Evolutionary conservation across 805 yeast species (phyloP).

Genomic region (Lipomyces yamadae): DNA sequence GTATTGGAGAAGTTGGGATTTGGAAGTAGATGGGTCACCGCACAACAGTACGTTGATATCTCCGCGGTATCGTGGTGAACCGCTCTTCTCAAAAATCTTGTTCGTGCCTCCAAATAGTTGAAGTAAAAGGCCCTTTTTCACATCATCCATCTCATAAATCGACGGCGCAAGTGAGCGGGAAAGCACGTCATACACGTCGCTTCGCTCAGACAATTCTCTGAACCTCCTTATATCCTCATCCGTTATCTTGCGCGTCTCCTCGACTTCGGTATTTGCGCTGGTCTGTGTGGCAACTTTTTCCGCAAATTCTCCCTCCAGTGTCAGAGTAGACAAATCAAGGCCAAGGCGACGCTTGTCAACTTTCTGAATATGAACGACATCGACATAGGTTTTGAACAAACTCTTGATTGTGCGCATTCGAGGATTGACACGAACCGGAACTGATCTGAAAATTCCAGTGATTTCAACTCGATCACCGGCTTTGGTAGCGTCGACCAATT

Average conservation of each 20-base stretch:
- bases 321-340: constrained; percentile 69
- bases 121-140: constrained; percentile 88
- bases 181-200: constrained; percentile 81
- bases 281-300: constrained; percentile 48
- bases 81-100: constrained; percentile 85
- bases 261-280: constrained; percentile 58
- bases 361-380: constrained; percentile 90
- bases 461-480: constrained; percentile 98
- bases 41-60: constrained; percentile 89
- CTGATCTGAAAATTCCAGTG: constrained; percentile 91
- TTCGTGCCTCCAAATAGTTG: constrained; percentile 97
- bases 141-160: constrained; percentile 94
- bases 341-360: constrained; percentile 82
- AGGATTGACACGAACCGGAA: constrained; percentile 87
- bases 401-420: constrained; percentile 81
- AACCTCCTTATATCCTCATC: constrained; percentile 73
- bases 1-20: constrained; percentile 90
- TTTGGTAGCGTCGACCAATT: constrained; percentile 88
- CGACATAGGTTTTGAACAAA: constrained; percentile 89
- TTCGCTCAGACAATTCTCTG: constrained; percentile 63
- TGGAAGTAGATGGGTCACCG: constrained; percentile 98
- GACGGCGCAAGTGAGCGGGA: constrained; percentile 97
- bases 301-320: constrained; percentile 56
- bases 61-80: constrained; percentile 82
- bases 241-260: constrained; percentile 71